phyloP scores from a whole-genome alignment of 441 rosid species.

The Erodium texanum region DNA sequence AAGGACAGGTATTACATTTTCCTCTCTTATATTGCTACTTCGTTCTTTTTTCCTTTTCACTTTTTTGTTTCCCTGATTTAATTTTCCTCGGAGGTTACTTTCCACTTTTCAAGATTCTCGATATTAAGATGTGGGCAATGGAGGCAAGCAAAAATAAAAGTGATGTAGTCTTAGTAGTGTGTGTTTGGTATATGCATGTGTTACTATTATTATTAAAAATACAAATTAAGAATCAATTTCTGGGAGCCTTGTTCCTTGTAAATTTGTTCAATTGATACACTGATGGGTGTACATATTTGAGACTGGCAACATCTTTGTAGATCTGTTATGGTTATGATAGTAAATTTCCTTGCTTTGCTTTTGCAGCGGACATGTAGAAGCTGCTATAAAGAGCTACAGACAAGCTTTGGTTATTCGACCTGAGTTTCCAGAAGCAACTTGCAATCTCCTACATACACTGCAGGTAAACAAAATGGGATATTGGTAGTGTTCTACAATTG shows the following conservation, averaged over 20 bases:
- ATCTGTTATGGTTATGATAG: neutral
- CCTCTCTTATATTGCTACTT: neutral
- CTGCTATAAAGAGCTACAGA: conserved; percentile 87
- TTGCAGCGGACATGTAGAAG: conserved; percentile 81
- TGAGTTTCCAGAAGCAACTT: conserved; percentile 97
- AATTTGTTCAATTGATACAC: neutral
- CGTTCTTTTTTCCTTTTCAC: neutral
- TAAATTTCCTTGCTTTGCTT: neutral
- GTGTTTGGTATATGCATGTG: neutral
- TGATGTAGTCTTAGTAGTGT: neutral
- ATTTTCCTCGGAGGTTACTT: neutral
- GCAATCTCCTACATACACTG: conserved; percentile 89
- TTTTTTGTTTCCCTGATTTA: neutral
- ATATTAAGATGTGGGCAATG: neutral
- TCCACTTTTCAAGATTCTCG: neutral
- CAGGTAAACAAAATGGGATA: conserved; percentile 41
- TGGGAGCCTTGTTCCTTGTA: neutral
- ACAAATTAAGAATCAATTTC: neutral
- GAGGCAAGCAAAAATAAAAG: neutral
- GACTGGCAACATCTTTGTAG: neutral
- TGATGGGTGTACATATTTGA: neutral
- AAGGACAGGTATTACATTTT: conserved; percentile 66
- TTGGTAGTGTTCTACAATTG: neutral
- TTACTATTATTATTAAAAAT: neutral
- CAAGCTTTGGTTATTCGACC: conserved; percentile 79